These are phyloP conservation scores for Candida awuae DNA, from an alignment of 805 yeast genomes.

Conservation along the genomic window DNA sequence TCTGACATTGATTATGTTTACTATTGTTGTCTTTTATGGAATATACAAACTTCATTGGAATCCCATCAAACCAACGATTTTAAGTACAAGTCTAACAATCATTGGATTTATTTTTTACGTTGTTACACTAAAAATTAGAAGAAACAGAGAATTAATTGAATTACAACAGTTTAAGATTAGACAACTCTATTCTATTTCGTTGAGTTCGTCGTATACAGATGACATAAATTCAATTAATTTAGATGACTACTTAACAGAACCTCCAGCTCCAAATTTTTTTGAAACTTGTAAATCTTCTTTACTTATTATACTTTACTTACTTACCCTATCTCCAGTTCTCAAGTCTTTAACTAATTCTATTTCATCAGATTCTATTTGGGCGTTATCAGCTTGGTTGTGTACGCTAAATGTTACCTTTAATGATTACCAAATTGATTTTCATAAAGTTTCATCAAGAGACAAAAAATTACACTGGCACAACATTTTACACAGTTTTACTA, in stretches of 20 bases:
- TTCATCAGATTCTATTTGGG: constrained; percentile 93
- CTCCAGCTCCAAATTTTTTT: constrained; percentile 24
- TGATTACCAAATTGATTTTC: constrained; percentile 54
- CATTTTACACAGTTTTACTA: not conserved
- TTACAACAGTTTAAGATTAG: constrained; percentile 24
- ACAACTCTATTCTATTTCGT: constrained; percentile 15
- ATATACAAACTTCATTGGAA: constrained; percentile 44
- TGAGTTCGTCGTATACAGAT: not conserved
- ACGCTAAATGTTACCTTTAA: constrained; percentile 58
- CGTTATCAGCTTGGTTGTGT: constrained; percentile 73
- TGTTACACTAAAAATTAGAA: constrained; percentile 23
- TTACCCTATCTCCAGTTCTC: constrained; percentile 82
- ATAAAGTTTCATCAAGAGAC: constrained; percentile 8
- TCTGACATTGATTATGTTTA: constrained; percentile 52
- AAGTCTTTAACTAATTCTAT: constrained; percentile 84
- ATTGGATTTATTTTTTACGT: constrained; percentile 30
- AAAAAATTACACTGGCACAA: constrained; percentile 8
- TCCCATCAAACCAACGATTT: constrained; percentile 35
- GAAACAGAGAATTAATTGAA: constrained; percentile 24
- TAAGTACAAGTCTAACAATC: constrained; percentile 29
- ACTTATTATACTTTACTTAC: constrained; percentile 59
- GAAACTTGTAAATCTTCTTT: constrained; percentile 52
- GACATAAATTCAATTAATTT: constrained; percentile 10
- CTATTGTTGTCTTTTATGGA: constrained; percentile 62
- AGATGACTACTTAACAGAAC: constrained; percentile 21